phyloP scores from a whole-genome alignment of 2,329 filamentous ascomycete species.

The Aspergillus thermomutatus region DNA sequence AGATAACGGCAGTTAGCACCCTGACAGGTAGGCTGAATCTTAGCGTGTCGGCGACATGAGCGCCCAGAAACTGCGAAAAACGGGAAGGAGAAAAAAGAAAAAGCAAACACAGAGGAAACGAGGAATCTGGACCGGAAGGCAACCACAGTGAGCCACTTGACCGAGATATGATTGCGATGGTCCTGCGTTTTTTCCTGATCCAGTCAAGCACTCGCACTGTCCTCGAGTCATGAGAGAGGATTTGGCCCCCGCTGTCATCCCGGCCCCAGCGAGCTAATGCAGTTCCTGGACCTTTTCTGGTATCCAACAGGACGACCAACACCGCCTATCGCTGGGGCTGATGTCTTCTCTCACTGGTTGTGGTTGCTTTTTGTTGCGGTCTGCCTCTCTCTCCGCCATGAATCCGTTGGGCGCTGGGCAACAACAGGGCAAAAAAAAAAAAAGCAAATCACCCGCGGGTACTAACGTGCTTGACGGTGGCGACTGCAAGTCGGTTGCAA shows the following conservation, averaged over 20 bases:
- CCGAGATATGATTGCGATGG: background rate
- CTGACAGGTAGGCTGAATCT: background rate
- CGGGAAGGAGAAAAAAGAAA: background rate
- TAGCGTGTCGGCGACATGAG: background rate
- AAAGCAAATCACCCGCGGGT: background rate
- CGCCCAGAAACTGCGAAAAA: background rate
- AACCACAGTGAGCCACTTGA: background rate
- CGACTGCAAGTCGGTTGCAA: background rate
- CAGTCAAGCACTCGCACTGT: background rate
- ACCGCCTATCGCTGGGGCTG: slow-evolving; percentile 3
- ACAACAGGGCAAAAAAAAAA: background rate
- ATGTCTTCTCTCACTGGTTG: background rate
- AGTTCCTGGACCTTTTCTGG: background rate
- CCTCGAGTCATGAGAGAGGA: background rate
- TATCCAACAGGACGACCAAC: background rate
- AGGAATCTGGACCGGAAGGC: background rate
- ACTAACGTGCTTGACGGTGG: background rate
- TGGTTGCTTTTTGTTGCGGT: background rate
- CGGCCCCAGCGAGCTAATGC: background rate
- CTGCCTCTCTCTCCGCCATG: background rate
- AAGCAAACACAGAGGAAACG: background rate
- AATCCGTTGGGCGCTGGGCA: background rate
- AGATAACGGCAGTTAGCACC: background rate
- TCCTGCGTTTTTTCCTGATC: background rate
- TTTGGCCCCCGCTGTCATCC: background rate